Evolutionary conservation across 257 asterid species (phyloP).

Genomic region (Galeopsis tetrahit): DNA sequence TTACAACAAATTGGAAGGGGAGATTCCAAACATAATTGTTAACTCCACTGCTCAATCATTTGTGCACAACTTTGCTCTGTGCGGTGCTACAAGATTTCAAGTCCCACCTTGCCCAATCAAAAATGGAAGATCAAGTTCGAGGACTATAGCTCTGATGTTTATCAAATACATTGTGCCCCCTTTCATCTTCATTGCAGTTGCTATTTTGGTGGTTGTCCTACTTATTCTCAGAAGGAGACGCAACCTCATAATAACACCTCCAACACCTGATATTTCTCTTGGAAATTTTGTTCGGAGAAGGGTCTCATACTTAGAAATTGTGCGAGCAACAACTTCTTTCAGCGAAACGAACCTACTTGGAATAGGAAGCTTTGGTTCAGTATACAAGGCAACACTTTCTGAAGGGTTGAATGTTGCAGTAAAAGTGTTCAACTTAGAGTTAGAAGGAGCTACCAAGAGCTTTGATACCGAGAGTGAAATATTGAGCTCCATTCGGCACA

Average conservation of each 20-base stretch:
- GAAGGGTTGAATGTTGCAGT: not conserved
- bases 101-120: too few relatives aligned
- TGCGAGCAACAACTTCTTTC: not conserved
- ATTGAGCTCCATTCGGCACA: not conserved
- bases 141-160: not conserved
- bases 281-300: not conserved
- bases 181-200: not conserved
- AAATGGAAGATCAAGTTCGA: too few relatives aligned
- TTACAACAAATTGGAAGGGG: too few relatives aligned
- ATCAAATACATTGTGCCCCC: slow-evolving; percentile 19
- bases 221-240: not conserved
- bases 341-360: not conserved
- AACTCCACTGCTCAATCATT: too few relatives aligned
- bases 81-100: too few relatives aligned
- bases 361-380: not conserved
- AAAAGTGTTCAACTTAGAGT: not conserved
- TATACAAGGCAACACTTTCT: not conserved
- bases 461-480: not conserved
- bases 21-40: too few relatives aligned
- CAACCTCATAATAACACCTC: not conserved
- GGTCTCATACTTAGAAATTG: not conserved
- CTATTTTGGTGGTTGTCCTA: not conserved
- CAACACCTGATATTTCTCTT: not conserved
- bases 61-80: too few relatives aligned
- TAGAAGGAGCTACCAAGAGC: not conserved